Conservation (phyloP, 2,329 filamentous ascomycete genomes). For the Fusarium annulatum region DNA sequence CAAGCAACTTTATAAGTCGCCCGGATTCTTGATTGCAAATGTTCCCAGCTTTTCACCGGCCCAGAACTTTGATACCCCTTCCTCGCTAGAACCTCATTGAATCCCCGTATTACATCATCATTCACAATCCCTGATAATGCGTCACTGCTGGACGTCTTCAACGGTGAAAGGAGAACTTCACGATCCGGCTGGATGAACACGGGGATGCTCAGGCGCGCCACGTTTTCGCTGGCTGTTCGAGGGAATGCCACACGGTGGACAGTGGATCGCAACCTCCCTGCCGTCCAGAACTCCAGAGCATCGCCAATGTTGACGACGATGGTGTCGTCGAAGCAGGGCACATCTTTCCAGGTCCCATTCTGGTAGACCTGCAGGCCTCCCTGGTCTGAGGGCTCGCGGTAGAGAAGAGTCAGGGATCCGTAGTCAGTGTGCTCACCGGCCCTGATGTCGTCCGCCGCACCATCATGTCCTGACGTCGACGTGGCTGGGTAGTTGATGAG, state of each 20-base stretch:
- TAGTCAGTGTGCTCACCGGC: neutral
- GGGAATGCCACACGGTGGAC: neutral
- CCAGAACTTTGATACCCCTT: neutral
- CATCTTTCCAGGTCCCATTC: neutral
- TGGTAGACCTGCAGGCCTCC: neutral
- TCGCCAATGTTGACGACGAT: neutral
- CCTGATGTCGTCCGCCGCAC: neutral
- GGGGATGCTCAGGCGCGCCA: neutral
- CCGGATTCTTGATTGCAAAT: neutral
- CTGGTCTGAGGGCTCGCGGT: neutral
- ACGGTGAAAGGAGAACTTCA: neutral
- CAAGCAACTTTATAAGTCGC: neutral
- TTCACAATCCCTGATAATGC: neutral
- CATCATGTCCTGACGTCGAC: fast-evolving
- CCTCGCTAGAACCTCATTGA: neutral
- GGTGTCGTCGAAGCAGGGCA: neutral
- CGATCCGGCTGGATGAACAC: neutral
- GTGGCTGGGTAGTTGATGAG: neutral
- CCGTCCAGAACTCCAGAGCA: neutral
- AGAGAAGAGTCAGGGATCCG: neutral
- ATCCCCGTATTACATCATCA: neutral
- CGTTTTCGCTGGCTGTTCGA: neutral
- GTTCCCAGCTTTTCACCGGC: neutral
- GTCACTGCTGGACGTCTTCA: neutral
- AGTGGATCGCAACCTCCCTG: fast-evolving